Conservation (phyloP, 1,284 basidiomycete species). For the Tremellales sp. region DNA sequence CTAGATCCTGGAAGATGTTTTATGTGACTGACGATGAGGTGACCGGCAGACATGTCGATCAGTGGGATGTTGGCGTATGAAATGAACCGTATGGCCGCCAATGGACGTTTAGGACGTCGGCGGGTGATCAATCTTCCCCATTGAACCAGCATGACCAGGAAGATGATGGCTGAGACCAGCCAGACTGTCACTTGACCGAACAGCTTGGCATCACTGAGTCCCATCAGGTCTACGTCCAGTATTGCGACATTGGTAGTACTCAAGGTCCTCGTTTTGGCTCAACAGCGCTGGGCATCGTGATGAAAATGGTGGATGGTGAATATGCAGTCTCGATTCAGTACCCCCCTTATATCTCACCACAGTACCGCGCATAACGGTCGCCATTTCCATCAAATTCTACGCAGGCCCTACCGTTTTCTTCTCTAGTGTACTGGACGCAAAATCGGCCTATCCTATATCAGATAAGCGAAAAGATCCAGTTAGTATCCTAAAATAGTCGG, state of each 20-base stretch:
- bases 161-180: not conserved
- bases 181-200: not conserved
- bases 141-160: not conserved
- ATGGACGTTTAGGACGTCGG: not conserved
- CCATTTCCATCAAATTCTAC: not conserved
- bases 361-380: no score
- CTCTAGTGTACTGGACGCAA: no score
- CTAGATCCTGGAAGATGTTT: not conserved
- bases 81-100: not conserved
- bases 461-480: no score
- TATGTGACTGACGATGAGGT: not conserved
- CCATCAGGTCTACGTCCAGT: no score
- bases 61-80: constrained; percentile 2
- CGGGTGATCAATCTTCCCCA: not conserved
- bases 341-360: no score
- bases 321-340: no score
- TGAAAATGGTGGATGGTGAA: no score
- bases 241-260: not conserved
- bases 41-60: constrained; percentile 1
- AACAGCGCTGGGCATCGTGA: not conserved
- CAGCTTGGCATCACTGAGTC: not conserved
- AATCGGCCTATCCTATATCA: not conserved
- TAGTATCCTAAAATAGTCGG: no score
- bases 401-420: not conserved
- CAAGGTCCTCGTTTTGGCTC: not conserved